Evolutionary conservation across 2,329 filamentous ascomycete species (phyloP).

Genomic region (Colletotrichum sojae): DNA sequence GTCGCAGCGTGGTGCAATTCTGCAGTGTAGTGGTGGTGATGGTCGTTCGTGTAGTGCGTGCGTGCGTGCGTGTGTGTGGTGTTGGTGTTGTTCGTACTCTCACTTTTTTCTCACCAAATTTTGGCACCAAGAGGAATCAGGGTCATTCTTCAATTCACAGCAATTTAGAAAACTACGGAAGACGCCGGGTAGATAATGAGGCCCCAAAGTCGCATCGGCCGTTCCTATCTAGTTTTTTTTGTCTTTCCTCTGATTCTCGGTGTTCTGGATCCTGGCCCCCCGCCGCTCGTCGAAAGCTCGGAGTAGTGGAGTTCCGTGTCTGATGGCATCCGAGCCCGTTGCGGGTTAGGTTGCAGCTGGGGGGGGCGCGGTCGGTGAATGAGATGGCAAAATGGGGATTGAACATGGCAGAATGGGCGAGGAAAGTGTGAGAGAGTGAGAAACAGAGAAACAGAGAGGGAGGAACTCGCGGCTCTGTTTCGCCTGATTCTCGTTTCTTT

Average conservation of each 20-base stretch:
- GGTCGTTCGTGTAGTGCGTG: not conserved
- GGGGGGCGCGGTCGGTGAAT: conserved; percentile 20
- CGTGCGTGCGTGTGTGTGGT: no score
- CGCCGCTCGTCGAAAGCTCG: conserved; percentile 36
- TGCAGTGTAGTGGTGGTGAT: not conserved
- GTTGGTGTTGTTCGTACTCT: no score
- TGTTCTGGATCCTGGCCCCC: conserved; percentile 9
- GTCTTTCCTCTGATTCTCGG: conserved; percentile 23
- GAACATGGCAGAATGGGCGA: not conserved
- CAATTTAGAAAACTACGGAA: no score
- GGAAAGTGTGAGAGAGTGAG: no score
- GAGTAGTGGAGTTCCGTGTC: conserved; percentile 27
- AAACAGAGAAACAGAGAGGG: not conserved
- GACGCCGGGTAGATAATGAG: no score
- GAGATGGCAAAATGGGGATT: not conserved
- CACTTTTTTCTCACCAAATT: no score
- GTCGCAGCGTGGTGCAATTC: not conserved
- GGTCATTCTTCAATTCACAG: no score
- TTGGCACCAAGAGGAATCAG: no score
- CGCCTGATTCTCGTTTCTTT: not conserved
- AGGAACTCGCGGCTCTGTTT: not conserved
- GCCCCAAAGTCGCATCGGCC: no score
- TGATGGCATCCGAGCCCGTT: conserved; percentile 10
- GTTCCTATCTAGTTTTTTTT: not conserved
- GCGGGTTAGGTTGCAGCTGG: conserved; percentile 9